phyloP scores from a whole-genome alignment of 2,329 filamentous ascomycete species.

The Hymenoscyphus infarciens region DNA sequence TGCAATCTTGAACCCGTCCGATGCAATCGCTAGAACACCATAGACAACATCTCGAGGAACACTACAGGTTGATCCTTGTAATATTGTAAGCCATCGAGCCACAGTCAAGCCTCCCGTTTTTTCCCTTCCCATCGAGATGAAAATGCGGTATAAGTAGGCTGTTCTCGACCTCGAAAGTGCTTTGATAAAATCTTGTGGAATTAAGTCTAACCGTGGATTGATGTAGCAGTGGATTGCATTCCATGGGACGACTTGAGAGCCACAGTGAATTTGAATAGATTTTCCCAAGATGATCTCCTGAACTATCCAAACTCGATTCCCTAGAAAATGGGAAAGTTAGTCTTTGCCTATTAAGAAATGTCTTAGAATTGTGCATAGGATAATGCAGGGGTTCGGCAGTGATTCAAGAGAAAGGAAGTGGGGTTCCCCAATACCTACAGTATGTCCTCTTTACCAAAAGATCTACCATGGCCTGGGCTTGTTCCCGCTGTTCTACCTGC shows the following conservation, averaged over 20 bases:
- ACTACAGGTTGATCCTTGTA: neutral
- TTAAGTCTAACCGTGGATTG: neutral
- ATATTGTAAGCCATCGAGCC: neutral
- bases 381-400: too few species aligned
- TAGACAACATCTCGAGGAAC: neutral
- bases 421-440: neutral
- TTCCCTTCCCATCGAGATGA: neutral
- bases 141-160: neutral
- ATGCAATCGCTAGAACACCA: neutral
- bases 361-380: too few species aligned
- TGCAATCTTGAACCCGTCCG: neutral
- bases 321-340: too few species aligned
- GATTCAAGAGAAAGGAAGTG: too few species aligned
- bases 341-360: too few species aligned
- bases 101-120: neutral
- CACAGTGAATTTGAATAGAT: neutral
- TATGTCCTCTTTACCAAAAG: neutral
- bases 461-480: neutral
- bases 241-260: neutral
- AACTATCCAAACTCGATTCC: neutral
- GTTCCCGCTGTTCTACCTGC: too few species aligned
- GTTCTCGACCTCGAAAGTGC: neutral
- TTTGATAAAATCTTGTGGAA: neutral
- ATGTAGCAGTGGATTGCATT: neutral
- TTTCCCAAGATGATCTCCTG: neutral